phyloP scores from a whole-genome alignment of 2,329 filamentous ascomycete species.

The Xylaria sp. region DNA sequence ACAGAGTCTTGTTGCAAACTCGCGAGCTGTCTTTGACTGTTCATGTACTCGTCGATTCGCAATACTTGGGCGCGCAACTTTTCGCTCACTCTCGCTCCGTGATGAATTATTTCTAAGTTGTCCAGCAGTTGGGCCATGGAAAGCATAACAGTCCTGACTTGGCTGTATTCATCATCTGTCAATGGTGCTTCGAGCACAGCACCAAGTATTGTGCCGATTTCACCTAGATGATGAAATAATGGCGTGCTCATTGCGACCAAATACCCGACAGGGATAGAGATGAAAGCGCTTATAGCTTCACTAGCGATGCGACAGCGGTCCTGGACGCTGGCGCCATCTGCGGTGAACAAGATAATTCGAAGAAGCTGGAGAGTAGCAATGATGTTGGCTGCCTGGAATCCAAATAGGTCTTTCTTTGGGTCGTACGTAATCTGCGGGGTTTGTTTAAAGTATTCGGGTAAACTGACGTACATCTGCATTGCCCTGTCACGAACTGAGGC shows the following conservation, averaged over 20 bases:
- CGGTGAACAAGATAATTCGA: slow-evolving; percentile 23
- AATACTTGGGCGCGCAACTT: slow-evolving; percentile 19
- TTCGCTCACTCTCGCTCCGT: slow-evolving; percentile 23
- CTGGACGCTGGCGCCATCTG: slow-evolving; percentile 23
- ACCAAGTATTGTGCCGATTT: slow-evolving; percentile 24
- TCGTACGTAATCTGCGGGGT: slow-evolving; percentile 26
- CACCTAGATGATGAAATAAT: slow-evolving; percentile 26
- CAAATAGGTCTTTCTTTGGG: slow-evolving; percentile 26
- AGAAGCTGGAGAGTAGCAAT: slow-evolving; percentile 22
- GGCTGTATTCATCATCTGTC: slow-evolving; percentile 22
- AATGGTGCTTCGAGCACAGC: slow-evolving; percentile 24
- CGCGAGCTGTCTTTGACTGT: slow-evolving; percentile 14
- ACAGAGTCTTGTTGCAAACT: slow-evolving; percentile 7
- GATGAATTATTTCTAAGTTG: slow-evolving; percentile 22
- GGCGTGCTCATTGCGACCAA: slow-evolving; percentile 28
- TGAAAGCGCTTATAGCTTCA: slow-evolving; percentile 25
- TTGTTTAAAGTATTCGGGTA: slow-evolving; percentile 24
- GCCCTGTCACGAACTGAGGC: slow-evolving; percentile 10
- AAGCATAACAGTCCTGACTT: slow-evolving; percentile 27
- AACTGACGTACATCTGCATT: slow-evolving; percentile 18
- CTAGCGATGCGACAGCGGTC: slow-evolving; percentile 27
- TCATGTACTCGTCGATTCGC: slow-evolving; percentile 28
- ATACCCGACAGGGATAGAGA: slow-evolving; percentile 23
- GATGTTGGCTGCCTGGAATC: slow-evolving; percentile 29
- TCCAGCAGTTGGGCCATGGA: slow-evolving; percentile 26